Base-by-base conservation (phyloP, 2,329 filamentous ascomycete genomes). In the Boeremia lycopersici region DNA sequence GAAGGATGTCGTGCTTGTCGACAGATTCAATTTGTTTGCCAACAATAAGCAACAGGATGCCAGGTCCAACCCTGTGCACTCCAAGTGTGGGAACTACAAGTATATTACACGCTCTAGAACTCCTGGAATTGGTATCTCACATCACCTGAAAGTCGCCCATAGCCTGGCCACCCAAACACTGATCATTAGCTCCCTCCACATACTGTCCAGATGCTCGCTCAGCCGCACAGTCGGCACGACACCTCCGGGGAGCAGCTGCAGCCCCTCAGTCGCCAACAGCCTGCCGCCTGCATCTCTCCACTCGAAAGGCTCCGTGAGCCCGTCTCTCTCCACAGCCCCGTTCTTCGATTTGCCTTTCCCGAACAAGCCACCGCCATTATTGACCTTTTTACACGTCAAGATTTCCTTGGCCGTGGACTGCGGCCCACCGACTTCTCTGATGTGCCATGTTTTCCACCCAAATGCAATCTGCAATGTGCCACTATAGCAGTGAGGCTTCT, bases 101-200 rank as follows among this genome's bases (percentile, higher is more conserved):
- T 41, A 23, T 36, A 29, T 6, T 35, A 49, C 35, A 45, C 12
- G 10, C n/a, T 31, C 1, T 19, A n/a, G 7, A 36, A 19, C 8
- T 15, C 11, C 1, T 12, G 7, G 6, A 23, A 13, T 15, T 15
- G 13, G 12, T 9, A 23, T 25, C 15, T 34, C 35, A 17, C 40
- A 36, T 52, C 19, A 55, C 39, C 52, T 29, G n/a, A 55, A 55
- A 6, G 52, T 55, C 36, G 52, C 52, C 52, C 52, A 55, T 26
- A 55, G 26, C 44, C 60, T 57, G 9, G 61, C 49, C 9, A 40
- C 46, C 63, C 63, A 66, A 3, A 63, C 30, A 12, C 26, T 56
- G 19, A 66, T 17, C 49, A 66, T 30, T 46, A 60, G 12, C 53
- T 66, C 63, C 25, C 63, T 57, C 63, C 61, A 66, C 56, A 43